phyloP scores from a whole-genome alignment of 2,329 filamentous ascomycete species.

The Pseudogymnoascus pannorum region DNA sequence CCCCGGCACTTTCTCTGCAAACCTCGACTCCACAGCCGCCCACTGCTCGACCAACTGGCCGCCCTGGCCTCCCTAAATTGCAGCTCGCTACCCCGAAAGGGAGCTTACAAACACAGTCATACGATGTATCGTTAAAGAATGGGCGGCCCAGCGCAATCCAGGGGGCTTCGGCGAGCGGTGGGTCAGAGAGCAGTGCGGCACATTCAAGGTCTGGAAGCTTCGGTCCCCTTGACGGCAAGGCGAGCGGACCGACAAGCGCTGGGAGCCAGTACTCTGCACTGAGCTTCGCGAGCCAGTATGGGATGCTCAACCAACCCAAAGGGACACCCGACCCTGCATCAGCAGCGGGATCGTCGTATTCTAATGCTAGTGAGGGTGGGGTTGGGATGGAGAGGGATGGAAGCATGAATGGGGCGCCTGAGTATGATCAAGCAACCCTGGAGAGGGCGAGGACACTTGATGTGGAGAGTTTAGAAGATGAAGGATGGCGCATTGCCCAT shows the following conservation, averaged over 20 bases:
- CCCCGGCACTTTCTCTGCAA: constrained; percentile 25
- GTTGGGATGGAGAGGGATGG: constrained; percentile 74
- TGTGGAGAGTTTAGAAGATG: constrained; percentile 90
- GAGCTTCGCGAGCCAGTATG: constrained; percentile 67
- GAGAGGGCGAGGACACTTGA: constrained; percentile 80
- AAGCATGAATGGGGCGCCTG: constrained; percentile 67
- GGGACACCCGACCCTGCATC: constrained; percentile 79
- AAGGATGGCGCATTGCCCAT: constrained; percentile 90
- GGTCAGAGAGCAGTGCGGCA: constrained; percentile 70
- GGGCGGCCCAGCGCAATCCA: constrained; percentile 32
- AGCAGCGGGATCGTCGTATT: constrained; percentile 78
- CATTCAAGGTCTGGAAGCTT: constrained; percentile 82
- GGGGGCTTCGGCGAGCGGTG: constrained; percentile 60
- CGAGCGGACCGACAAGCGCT: constrained; percentile 76
- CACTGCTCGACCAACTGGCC: constrained; percentile 32
- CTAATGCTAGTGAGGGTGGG: constrained; percentile 69
- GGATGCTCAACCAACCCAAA: constrained; percentile 43
- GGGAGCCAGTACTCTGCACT: constrained; percentile 80
- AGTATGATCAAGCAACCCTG: constrained; percentile 71
- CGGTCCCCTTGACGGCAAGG: constrained; percentile 64
- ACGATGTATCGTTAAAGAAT: constrained; percentile 43
- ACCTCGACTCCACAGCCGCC: constrained; percentile 32
- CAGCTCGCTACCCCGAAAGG: constrained; percentile 86
- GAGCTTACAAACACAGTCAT: constrained; percentile 58
- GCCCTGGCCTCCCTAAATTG: constrained; percentile 66